Evolutionary conservation across 2,329 filamentous ascomycete genomes (phyloP), one percentile per base, ranked within the genome.

Genomic region (Coniochaeta sp.): DNA sequence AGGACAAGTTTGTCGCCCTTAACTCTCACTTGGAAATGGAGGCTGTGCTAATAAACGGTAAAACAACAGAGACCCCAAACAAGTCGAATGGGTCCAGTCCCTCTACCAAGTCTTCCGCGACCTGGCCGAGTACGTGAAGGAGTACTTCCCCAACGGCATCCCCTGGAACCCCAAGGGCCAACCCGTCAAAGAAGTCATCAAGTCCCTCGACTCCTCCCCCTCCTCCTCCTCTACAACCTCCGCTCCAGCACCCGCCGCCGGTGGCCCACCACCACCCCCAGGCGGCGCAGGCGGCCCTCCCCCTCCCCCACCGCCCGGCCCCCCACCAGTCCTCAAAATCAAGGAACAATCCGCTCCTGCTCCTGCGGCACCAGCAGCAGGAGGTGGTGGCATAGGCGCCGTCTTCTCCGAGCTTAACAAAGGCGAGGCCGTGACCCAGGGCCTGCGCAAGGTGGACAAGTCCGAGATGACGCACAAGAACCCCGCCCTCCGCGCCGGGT

Each of bases 401-500:
- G 91, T 99, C 3, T 99, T 99, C 67, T 86, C 86, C 35, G 87
- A 96, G 58, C 75, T 99, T 50, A 97, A 97, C 71, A 86, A 87
- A 66, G 94, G 94, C 52, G 83, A 89, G 54, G 78, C 82, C n/a
- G 89, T 99, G 54, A 99, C 94, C 4, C 84, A 89, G 58, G 85
- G 88, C 28, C 78, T 99, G 31, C 87, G 88, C 59, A 99, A 96
- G 75, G 94, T 99, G 48, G 92, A 96, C 72, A 87, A 86, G 65
- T 94, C 88, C 51, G 79, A 97, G 69, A 96, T 96, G 92, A 99
- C 94, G 54, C 94, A 99, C 73, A 97, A 97, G 76, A 99, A 99
- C 71, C 94, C 94, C 13, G 82, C 85, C 9, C 76, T 99, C 53
- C 85, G 94, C 56, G 81, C 88, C 22, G 76, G 76, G 55, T 87